Percentiles rank a stretch among this genome's conserved stretches.
These are phyloP conservation scores for Fusarium sp. DNA, from an alignment of 2,329 filamentous ascomycete genomes.

Conservation along the genomic window DNA sequence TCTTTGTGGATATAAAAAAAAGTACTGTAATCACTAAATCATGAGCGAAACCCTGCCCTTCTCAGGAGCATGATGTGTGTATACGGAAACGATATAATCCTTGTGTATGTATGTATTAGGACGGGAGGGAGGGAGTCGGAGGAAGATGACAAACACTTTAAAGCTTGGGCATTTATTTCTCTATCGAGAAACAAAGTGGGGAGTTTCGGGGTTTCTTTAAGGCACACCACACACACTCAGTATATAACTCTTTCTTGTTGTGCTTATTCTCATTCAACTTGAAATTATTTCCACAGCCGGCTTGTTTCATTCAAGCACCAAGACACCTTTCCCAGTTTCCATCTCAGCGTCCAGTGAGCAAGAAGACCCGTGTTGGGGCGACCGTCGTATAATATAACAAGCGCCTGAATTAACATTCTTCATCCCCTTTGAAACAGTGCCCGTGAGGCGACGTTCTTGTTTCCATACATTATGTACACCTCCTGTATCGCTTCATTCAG, in stretches of 20 bases:
- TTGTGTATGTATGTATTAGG: slow-evolving; percentile 26
- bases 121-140: background rate
- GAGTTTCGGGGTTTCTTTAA: slow-evolving; percentile 29
- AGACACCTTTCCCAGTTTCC: background rate
- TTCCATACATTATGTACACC: slow-evolving; percentile 20
- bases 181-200: slow-evolving; percentile 18
- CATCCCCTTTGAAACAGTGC: slow-evolving; percentile 2
- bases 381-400: background rate
- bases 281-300: background rate
- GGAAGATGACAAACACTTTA: slow-evolving; percentile 10
- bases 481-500: background rate
- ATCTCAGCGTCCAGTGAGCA: background rate
- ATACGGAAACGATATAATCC: background rate
- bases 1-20: slow-evolving; percentile 17
- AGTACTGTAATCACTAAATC: slow-evolving; percentile 13
- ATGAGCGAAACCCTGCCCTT: background rate
- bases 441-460: slow-evolving; percentile 23
- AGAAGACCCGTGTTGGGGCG: background rate
- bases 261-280: slow-evolving; percentile 8
- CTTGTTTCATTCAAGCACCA: background rate
- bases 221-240: background rate
- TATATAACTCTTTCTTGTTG: slow-evolving; percentile 20
- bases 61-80: slow-evolving; percentile 15
- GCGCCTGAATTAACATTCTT: background rate
- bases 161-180: slow-evolving; percentile 26